phyloP scores from a whole-genome alignment of 371 early-diverging fungal genomes.

The Rhizopus microsporus region DNA sequence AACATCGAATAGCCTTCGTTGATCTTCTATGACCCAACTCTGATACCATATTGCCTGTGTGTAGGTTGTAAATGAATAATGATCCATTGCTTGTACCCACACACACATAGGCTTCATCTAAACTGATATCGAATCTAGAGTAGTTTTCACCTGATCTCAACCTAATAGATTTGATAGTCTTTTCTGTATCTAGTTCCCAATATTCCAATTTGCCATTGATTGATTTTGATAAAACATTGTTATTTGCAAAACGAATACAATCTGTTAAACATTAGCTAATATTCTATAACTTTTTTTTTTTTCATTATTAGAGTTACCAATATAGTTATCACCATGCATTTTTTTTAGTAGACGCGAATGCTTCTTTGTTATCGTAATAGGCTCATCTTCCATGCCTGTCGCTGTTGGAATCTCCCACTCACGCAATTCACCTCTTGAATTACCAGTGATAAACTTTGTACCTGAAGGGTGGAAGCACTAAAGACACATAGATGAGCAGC shows the following conservation, averaged over 20 bases:
- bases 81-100: constrained; percentile 75
- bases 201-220: constrained; percentile 74
- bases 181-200: constrained; percentile 61
- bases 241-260: constrained; percentile 68
- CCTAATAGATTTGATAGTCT: constrained; percentile 39
- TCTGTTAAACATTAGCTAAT: constrained; percentile 36
- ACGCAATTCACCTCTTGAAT: constrained; percentile 55
- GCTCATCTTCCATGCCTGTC: constrained; percentile 24
- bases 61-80: constrained; percentile 68
- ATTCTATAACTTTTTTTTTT: neutral
- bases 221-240: constrained; percentile 70
- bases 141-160: constrained; percentile 42
- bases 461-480: constrained; percentile 68
- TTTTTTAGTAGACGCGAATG: constrained; percentile 41
- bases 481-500: neutral
- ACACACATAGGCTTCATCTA: constrained; percentile 72
- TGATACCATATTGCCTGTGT: constrained; percentile 62
- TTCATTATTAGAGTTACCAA: constrained; percentile 25
- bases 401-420: constrained; percentile 60
- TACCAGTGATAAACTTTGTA: constrained; percentile 56
- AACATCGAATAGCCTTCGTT: constrained; percentile 75
- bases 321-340: constrained; percentile 42
- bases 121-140: constrained; percentile 53
- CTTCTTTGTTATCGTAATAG: constrained; percentile 32
- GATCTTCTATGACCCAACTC: constrained; percentile 79